Conservation (phyloP, 2,329 filamentous ascomycete species). For the Ambrosiella xylebori region DNA sequence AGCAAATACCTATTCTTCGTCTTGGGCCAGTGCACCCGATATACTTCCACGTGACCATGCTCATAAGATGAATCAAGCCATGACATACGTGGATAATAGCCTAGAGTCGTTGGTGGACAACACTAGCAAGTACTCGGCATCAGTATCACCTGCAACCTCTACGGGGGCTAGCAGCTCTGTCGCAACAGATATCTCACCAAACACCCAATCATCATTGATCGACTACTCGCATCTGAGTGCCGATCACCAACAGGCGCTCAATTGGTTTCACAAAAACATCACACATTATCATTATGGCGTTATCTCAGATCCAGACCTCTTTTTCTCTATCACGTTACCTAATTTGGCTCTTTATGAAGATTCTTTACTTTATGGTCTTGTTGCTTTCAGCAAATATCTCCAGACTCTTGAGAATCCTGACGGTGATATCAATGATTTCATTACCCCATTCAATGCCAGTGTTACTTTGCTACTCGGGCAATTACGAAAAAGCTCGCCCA, state of each 20-base stretch:
- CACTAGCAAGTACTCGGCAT: background rate
- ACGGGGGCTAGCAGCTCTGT: conserved; percentile 8
- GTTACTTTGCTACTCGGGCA: conserved; percentile 58
- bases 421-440: conserved; percentile 62
- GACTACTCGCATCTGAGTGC: conserved; percentile 43
- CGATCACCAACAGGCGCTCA: conserved; percentile 62
- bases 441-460: conserved; percentile 80
- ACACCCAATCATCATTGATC: background rate
- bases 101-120: background rate
- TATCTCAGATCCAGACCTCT: conserved; percentile 51
- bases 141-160: conserved; percentile 6
- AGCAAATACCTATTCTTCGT: background rate
- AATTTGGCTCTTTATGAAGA: conserved; percentile 57
- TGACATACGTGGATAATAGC: too few relatives aligned
- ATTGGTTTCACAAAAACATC: conserved; percentile 62
- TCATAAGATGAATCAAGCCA: conserved; percentile 14
- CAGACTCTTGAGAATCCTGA: conserved; percentile 52
- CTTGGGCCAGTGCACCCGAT: background rate
- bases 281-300: conserved; percentile 71
- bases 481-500: conserved; percentile 54
- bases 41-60: conserved; percentile 16
- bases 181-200: conserved; percentile 1
- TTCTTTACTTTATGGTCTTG: conserved; percentile 68
- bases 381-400: conserved; percentile 81
- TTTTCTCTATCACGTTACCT: conserved; percentile 55